Evolutionary conservation across 2,329 filamentous ascomycete species (phyloP).

Genomic region (Xylariaceae sp.): DNA sequence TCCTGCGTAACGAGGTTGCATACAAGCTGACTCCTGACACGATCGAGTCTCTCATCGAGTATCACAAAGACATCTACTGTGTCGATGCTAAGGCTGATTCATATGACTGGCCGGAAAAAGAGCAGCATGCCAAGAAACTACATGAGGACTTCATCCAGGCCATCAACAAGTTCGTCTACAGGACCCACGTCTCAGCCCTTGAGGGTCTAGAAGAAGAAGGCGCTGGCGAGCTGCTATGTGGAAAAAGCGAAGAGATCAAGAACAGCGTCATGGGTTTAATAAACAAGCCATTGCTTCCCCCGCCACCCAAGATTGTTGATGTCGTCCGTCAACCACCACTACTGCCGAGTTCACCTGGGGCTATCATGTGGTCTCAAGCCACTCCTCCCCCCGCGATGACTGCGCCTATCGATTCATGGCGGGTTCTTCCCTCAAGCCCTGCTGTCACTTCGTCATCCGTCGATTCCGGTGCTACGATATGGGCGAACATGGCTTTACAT

Average conservation of each 20-base stretch:
- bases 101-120: slow-evolving; percentile 95
- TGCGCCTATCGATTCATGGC: slow-evolving; percentile 80
- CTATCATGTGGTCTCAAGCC: slow-evolving; percentile 77
- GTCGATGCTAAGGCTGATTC: slow-evolving; percentile 84
- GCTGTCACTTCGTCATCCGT: slow-evolving; percentile 67
- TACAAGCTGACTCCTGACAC: slow-evolving; percentile 96
- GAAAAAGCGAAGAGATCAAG: slow-evolving; percentile 92
- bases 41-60: slow-evolving; percentile 88
- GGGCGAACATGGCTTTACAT: slow-evolving; percentile 73
- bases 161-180: slow-evolving; percentile 95
- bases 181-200: slow-evolving; percentile 80
- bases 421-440: slow-evolving; percentile 83
- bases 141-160: slow-evolving; percentile 96
- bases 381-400: slow-evolving; percentile 62
- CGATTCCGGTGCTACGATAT: slow-evolving; percentile 70
- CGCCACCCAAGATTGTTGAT: slow-evolving; percentile 84
- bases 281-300: slow-evolving; percentile 76
- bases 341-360: slow-evolving; percentile 74
- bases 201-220: slow-evolving; percentile 97
- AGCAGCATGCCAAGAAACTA: slow-evolving; percentile 91
- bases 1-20: slow-evolving; percentile 92
- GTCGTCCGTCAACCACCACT: slow-evolving; percentile 81
- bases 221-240: slow-evolving; percentile 85
- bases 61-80: slow-evolving; percentile 94
- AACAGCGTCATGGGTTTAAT: slow-evolving; percentile 78